phyloP scores from a whole-genome alignment of 495 filamentous ascomycete species.

The Penicillium crystallinum region DNA sequence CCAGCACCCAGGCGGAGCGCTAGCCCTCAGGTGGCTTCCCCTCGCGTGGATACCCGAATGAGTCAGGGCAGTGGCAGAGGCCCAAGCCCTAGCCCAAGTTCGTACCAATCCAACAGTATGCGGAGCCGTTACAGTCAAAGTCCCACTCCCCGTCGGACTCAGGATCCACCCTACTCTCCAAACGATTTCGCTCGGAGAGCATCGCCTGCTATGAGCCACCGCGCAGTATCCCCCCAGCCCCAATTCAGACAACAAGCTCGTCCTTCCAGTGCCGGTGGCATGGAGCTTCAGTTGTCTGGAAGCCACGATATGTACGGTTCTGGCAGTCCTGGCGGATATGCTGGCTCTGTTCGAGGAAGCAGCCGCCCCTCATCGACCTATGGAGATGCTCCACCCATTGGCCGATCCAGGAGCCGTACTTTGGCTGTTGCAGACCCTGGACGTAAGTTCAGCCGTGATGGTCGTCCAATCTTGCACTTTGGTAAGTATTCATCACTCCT shows the following conservation, averaged over 20 bases:
- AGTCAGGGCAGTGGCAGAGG: conserved; percentile 34
- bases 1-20: conserved; percentile 52
- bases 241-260: conserved; percentile 56
- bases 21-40: conserved; percentile 42
- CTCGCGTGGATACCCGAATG: conserved; percentile 36
- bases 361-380: conserved; percentile 57
- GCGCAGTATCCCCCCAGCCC: conserved; percentile 55
- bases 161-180: conserved; percentile 52
- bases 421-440: conserved; percentile 54
- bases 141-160: conserved; percentile 47
- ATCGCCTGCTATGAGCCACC: conserved; percentile 40
- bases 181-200: conserved; percentile 47
- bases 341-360: conserved; percentile 46
- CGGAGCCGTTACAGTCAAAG: conserved; percentile 39
- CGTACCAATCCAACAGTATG: conserved; percentile 39
- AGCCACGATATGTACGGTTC: conserved; percentile 41
- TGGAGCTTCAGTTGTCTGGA: conserved; percentile 76
- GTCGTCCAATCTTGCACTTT: conserved; percentile 82
- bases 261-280: conserved; percentile 63
- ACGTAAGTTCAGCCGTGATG: conserved; percentile 77
- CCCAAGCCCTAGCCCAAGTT: conserved; percentile 30
- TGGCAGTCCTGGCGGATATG: conserved; percentile 43
- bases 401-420: conserved; percentile 73
- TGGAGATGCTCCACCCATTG: conserved; percentile 45
- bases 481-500: conserved; percentile 53